Base-by-base conservation (phyloP, 2,329 filamentous ascomycete species). In the Aspergillus bombycis region DNA sequence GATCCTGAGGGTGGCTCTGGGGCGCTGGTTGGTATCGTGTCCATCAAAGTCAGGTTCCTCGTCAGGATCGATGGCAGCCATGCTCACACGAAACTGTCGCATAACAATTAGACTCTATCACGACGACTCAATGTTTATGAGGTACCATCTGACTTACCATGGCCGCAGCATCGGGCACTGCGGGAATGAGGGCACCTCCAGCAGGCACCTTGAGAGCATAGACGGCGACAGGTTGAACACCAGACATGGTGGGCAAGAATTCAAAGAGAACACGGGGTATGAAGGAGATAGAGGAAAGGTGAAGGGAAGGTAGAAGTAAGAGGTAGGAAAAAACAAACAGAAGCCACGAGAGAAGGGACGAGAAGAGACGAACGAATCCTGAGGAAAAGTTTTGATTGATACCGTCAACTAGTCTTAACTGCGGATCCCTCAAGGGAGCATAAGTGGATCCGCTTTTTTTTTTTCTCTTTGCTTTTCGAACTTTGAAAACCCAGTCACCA, bases 61-160 rank as follows among this genome's bases (percentile, higher is more conserved):
- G 74, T 88, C 93, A 63, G 95, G 95, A 78, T 99, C 94, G 78
- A 99, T 90, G 69, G 95, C 95, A 74, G 96, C 95, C 95, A 99
- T 99, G 74, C 94, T 98, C 76, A 99, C 93, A 78, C 93, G 93
- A 83, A 97, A 96, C 94, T 97, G 74, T 50, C 16, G 41, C 32
- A 48, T 2, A 26, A 16, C 4, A 57, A 36, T 28, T 5, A 41
- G 52, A 66, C 36, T 57, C 38, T 2, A 26, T 34, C 36, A 8
- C 28, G 4, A 19, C 1, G 16, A 12, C 5, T 32, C 8, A 34
- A 32, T 32, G 19, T 6, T n/a, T n/a, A 14, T 11, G 9, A 32
- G 28, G 4, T 9, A 52, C 28, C 6, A 4, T 41, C 54, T 61
- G 58, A 87, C 91, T 85, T 85, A 96, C 93, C 78, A 91, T 91